phyloP scores from a whole-genome alignment of 208 protist species.

The Entamoeba invadens region DNA sequence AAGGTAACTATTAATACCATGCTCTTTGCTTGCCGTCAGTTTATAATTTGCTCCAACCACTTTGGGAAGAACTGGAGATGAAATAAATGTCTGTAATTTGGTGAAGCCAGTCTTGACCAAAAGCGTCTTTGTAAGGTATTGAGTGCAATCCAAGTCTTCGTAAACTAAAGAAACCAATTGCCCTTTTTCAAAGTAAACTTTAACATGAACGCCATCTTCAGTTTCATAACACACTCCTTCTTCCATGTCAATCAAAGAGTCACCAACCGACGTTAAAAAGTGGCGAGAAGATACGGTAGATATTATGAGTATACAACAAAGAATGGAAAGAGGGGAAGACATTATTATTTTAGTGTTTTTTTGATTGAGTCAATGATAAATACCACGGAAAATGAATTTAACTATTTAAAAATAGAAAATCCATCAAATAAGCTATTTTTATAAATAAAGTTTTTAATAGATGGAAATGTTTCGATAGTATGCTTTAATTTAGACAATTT shows the following conservation, averaged over 20 bases:
- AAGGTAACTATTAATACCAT: neutral
- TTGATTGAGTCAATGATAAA: no score
- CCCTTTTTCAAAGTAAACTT: neutral
- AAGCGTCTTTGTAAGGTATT: neutral
- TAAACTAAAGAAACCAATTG: neutral
- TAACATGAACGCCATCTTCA: neutral
- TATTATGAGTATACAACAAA: no score
- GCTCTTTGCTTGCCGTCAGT: neutral
- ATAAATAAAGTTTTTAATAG: no score
- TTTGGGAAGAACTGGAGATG: neutral
- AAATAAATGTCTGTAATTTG: neutral
- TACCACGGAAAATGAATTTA: no score
- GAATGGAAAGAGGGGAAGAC: no score
- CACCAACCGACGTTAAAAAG: neutral
- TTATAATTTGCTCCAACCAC: neutral
- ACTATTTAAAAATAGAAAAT: no score
- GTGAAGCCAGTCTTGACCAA: neutral
- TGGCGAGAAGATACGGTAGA: no score
- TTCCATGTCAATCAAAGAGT: neutral
- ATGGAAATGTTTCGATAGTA: no score
- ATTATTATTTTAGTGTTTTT: no score
- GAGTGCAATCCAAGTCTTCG: neutral
- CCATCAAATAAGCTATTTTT: no score
- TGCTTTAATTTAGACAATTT: no score
- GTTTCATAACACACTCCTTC: neutral